Evolutionary conservation across 1,284 basidiomycete species (phyloP).

Genomic region (Quambalaria eucalypti): DNA sequence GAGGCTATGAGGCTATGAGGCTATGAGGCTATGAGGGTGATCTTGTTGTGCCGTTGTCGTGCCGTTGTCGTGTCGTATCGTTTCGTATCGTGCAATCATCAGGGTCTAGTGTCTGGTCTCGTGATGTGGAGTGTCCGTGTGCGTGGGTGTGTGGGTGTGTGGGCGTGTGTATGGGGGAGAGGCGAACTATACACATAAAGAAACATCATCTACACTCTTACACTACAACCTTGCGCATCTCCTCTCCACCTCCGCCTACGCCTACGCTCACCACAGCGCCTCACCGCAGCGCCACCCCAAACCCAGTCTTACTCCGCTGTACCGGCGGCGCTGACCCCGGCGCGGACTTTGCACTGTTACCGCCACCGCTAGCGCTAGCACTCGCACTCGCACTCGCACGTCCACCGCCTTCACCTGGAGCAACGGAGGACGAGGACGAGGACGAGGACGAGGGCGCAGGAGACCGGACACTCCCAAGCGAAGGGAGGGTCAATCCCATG

Average conservation of each 20-base stretch:
- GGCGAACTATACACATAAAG: too few relatives aligned
- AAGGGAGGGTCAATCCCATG: too few relatives aligned
- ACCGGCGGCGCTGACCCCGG: background rate
- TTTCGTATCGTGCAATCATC: background rate
- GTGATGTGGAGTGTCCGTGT: background rate
- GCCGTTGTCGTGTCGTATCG: background rate
- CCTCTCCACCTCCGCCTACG: background rate
- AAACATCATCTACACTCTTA: too few relatives aligned
- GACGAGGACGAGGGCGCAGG: too few relatives aligned
- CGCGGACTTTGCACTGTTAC: background rate
- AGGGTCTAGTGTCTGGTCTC: background rate
- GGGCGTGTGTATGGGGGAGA: background rate
- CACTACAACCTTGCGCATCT: too few relatives aligned
- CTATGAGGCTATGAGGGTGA: background rate
- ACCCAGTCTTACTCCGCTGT: background rate
- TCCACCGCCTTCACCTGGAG: background rate
- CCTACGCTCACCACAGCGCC: background rate
- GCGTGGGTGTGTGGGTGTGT: background rate
- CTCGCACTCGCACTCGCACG: background rate
- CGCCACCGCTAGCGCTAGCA: too few relatives aligned
- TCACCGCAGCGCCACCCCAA: background rate
- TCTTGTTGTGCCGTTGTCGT: background rate
- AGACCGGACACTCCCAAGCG: too few relatives aligned
- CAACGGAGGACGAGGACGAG: too few relatives aligned
- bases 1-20: too few relatives aligned